A percentile compares a stretch with the other conserved stretches of the same genome.
Conservation (phyloP, 2,329 filamentous ascomycete species). For the Orbilia oligospora region DNA sequence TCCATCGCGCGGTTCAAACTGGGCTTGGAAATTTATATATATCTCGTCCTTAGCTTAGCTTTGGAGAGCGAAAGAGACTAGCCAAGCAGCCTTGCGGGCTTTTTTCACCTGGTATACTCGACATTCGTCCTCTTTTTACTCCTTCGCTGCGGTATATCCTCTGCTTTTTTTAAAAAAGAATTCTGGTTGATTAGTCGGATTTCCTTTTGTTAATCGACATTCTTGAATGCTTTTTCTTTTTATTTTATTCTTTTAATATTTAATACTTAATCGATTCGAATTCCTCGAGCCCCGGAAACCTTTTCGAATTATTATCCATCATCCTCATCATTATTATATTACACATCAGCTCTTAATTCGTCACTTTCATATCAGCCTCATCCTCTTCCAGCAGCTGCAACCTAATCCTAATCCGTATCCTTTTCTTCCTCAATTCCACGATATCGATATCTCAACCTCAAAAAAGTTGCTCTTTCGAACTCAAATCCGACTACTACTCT, state of each 20-base stretch:
- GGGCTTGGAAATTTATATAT: conserved; percentile 34
- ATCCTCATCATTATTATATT: neutral
- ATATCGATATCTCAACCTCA: conserved; percentile 23
- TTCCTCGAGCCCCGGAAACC: conserved; percentile 1
- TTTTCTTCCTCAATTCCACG: conserved; percentile 38
- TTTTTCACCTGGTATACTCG: too few relatives aligned
- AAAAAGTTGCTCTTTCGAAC: conserved; percentile 48
- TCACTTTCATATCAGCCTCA: conserved; percentile 23
- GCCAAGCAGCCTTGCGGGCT: conserved; percentile 11
- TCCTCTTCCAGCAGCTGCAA: neutral
- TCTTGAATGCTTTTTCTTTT: neutral
- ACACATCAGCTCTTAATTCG: too few relatives aligned
- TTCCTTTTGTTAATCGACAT: too few relatives aligned
- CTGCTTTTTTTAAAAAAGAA: conserved; percentile 1
- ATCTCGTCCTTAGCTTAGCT: neutral
- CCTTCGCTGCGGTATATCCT: conserved; percentile 20
- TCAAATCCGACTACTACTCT: conserved; percentile 32
- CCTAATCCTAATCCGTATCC: conserved; percentile 28
- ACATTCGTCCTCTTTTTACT: neutral
- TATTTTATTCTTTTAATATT: conserved; percentile 25
- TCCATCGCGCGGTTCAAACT: neutral
- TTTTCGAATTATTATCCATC: neutral
- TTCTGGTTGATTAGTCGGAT: conserved; percentile 11
- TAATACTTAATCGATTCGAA: conserved; percentile 51
- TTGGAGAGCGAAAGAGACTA: neutral